Percentiles rank a stretch among this genome's conserved stretches.
phyloP scores from a whole-genome alignment of 2,329 filamentous ascomycete species.

The Arthrinium phaeospermum region DNA sequence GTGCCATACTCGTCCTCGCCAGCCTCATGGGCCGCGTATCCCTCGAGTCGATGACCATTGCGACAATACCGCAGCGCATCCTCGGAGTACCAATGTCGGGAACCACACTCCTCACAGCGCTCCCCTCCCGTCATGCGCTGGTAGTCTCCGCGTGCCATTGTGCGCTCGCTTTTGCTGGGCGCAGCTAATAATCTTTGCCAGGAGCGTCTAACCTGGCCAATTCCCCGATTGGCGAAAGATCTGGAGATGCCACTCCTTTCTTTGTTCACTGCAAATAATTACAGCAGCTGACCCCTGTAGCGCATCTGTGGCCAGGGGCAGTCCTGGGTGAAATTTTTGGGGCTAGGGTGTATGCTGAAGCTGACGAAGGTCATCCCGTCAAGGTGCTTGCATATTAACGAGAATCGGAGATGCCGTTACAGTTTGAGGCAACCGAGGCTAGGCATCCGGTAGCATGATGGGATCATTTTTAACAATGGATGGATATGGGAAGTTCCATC shows the following conservation, averaged over 20 bases:
- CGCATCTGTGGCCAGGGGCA: not conserved
- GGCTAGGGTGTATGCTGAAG: not conserved
- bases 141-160: conserved; percentile 50
- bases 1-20: conserved; percentile 72
- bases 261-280: not conserved
- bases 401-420: conserved; percentile 24
- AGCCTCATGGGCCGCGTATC: conserved; percentile 60
- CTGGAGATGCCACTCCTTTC: not conserved
- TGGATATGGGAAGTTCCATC: conserved; percentile 15
- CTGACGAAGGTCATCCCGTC: not conserved
- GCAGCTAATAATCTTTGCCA: not conserved
- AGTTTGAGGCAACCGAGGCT: conserved; percentile 16
- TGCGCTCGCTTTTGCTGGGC: not conserved
- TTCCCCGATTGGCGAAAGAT: not conserved
- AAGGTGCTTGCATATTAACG: not conserved
- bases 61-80: conserved; percentile 81
- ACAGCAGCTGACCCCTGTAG: not conserved
- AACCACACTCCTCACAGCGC: conserved; percentile 70
- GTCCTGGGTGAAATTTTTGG: not conserved
- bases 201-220: not conserved
- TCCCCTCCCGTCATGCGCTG: conserved; percentile 59
- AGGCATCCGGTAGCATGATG: conserved; percentile 6
- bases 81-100: conserved; percentile 73
- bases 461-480: conserved; percentile 6
- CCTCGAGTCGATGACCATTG: conserved; percentile 79